Percentiles rank a stretch among this genome's conserved stretches.
phyloP scores from a whole-genome alignment of 352 stramenopile species.

The Vaucheria bursata region DNA sequence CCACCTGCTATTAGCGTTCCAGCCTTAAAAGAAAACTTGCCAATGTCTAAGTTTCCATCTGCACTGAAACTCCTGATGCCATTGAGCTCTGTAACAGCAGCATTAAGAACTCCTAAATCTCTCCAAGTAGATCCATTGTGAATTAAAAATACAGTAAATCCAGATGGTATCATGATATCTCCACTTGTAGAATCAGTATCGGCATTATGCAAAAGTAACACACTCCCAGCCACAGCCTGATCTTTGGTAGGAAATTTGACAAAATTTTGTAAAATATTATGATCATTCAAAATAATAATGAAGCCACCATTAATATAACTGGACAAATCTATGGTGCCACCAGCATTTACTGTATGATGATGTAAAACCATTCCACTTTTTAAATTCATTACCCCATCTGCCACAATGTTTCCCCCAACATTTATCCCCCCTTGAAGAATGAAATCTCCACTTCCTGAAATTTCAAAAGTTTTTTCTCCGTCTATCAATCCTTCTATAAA shows the following conservation, averaged over 20 bases:
- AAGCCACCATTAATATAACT: slow-evolving; percentile 6
- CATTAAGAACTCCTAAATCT: slow-evolving; percentile 23
- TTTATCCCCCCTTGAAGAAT: slow-evolving; percentile 12
- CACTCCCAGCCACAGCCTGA: slow-evolving; percentile 1
- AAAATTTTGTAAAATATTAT: background rate
- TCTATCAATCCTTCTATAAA: slow-evolving; percentile 17
- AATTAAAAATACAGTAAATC: slow-evolving; percentile 30
- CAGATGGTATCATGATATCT: slow-evolving; percentile 20
- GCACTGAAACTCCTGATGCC: slow-evolving; percentile 25
- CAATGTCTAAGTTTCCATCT: slow-evolving; percentile 27
- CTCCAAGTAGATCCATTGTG: slow-evolving; percentile 23
- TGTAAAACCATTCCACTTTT: background rate
- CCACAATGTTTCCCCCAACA: background rate
- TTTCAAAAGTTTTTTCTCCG: slow-evolving; percentile 3
- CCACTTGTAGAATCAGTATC: slow-evolving; percentile 25
- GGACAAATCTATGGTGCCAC: no score
- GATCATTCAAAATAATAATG: slow-evolving; percentile 29
- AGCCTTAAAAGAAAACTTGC: slow-evolving; percentile 23
- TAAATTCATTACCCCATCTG: slow-evolving; percentile 12
- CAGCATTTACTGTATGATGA: background rate
- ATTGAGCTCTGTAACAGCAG: slow-evolving; percentile 18
- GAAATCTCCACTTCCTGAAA: slow-evolving; percentile 19
- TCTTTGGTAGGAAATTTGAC: background rate
- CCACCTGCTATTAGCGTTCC: slow-evolving; percentile 26
- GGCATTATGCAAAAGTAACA: slow-evolving; percentile 32